phyloP scores from a whole-genome alignment of 2,329 filamentous ascomycete species.

The Trichophyton simii region DNA sequence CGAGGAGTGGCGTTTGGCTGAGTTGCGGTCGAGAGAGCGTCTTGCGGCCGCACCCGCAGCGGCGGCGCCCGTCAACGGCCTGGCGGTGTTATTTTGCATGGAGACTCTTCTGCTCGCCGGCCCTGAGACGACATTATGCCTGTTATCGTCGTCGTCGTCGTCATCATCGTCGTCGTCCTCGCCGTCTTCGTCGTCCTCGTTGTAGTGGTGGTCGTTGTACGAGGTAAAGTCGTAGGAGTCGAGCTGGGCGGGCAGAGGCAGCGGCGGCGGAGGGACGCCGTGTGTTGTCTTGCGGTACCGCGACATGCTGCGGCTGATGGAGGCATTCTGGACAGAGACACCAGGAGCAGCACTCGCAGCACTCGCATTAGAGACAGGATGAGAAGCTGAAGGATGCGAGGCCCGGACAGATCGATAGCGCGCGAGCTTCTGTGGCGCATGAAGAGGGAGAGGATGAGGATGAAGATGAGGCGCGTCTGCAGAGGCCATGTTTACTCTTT shows the following conservation, averaged over 20 bases:
- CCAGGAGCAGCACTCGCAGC: not conserved
- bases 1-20: not conserved
- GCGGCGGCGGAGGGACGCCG: conserved; percentile 9
- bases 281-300: conserved; percentile 23
- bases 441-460: conserved; percentile 1
- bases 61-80: not conserved
- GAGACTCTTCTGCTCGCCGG: not conserved
- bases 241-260: not conserved
- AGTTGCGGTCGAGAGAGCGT: not conserved
- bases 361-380: not conserved
- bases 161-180: too few species aligned
- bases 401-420: conserved; percentile 44
- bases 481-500: not conserved
- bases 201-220: not conserved
- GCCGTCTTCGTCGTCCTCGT: not conserved
- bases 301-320: conserved; percentile 26
- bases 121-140: not conserved
- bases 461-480: not conserved
- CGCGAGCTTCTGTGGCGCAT: conserved; percentile 37
- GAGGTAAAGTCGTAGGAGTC: not conserved
- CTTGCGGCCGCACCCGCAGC: not conserved
- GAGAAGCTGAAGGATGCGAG: conserved; percentile 1
- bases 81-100: not conserved
- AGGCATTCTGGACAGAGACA: conserved; percentile 14
- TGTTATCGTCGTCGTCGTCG: too few species aligned